Evolutionary conservation across 352 stramenopile genomes (phyloP).

Genomic region (Pythium phragmiticola): DNA sequence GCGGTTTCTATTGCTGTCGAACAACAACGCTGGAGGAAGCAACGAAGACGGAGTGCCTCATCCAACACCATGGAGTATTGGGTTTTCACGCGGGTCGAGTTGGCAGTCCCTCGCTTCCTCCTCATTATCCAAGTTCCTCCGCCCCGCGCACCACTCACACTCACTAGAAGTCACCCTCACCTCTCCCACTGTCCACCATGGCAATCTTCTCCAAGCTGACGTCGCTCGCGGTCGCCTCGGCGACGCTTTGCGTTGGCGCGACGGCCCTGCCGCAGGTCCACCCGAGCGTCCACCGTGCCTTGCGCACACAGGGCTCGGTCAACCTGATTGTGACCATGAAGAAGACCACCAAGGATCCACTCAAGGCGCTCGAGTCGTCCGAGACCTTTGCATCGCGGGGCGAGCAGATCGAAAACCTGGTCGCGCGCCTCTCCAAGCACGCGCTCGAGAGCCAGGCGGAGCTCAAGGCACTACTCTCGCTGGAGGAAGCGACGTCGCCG

Average conservation of each 20-base stretch:
- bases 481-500: conserved; percentile 1
- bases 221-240: not conserved
- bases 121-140: not conserved
- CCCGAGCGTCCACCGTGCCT: conserved; percentile 11
- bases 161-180: not conserved
- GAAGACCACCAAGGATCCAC: not conserved
- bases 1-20: not conserved
- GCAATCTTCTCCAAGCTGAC: not conserved
- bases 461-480: not conserved
- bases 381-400: conserved; percentile 3
- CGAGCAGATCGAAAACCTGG: not conserved
- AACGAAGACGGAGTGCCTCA: not conserved
- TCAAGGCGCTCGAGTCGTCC: not conserved
- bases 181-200: not conserved
- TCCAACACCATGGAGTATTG: not conserved
- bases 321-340: conserved; percentile 20
- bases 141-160: not conserved
- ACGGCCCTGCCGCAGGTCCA: not conserved
- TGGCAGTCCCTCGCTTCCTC: not conserved
- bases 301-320: conserved; percentile 5
- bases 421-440: conserved; percentile 4
- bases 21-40: not conserved
- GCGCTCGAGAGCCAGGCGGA: not conserved
- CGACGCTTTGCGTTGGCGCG: not conserved
- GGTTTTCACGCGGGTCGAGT: not conserved